Base-by-base conservation (phyloP, 1,284 basidiomycete species). In the Fomitopsis pinicola region DNA sequence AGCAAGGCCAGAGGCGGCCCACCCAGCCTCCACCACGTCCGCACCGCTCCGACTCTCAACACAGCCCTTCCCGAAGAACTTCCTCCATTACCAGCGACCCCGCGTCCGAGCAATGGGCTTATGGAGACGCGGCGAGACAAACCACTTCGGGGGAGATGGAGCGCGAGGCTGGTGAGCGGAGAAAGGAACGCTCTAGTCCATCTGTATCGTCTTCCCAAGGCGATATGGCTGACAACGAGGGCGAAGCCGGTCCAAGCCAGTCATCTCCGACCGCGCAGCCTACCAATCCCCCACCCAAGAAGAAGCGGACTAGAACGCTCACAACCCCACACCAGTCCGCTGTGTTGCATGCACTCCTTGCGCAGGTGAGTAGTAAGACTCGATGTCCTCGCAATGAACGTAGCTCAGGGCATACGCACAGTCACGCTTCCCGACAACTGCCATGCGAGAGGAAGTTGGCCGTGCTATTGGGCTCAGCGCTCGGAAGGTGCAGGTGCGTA, bases 361-460 rank as follows among this genome's bases (percentile, higher is more conserved):
- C 90, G 53, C 86, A 92, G 84, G 91, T 92, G 74, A 55, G 59
- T 38, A 46, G 62, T 54, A 45, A 56, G 54, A 58, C 33, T 19
- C 54, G 50, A 46, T 38, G 36, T 42, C 15, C 2, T 35, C 15
- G 38, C 40, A 28, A 17, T n/a, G 52, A 4, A 54, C 54, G 17
- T 35, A 15, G 33, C n/a, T 58, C 45, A 57, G 56, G 50, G 56
- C 36, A 35, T 55, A 60, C 60, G 36, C 55, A 50, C 61, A 94
- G 92, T 93, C 91, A 55, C 88, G 90, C 38, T 94, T 94, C 73
- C 91, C 91, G 2, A 90, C 90, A 4, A 93, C 91, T 2, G 86
- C 89, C 19, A 86, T 90, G 82, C 83, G 91, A 57, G 91, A 94
- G 75, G 88, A 93, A 67, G 89, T 94, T 38, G 91, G 91, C 10